These are phyloP conservation scores for Backusella parvicylindrica DNA, from an alignment of 192 early-diverging fungal species.

Conservation along the genomic window DNA sequence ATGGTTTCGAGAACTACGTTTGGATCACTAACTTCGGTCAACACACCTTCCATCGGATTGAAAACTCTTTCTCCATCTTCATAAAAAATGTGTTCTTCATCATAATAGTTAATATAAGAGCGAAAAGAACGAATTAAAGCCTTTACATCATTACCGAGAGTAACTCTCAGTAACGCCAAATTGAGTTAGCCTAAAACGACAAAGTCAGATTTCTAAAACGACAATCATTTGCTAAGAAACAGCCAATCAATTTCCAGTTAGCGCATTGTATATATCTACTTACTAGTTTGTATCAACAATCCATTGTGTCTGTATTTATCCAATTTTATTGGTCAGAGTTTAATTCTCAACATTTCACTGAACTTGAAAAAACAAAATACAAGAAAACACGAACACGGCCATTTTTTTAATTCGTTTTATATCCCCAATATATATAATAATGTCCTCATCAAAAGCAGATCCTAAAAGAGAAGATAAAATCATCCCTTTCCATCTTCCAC, in stretches of 20 bases:
- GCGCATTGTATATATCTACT: too few relatives aligned
- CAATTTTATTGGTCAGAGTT: too few relatives aligned
- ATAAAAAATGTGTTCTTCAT: slow-evolving; percentile 12
- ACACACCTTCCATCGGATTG: slow-evolving; percentile 2
- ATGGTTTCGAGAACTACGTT: slow-evolving; percentile 1
- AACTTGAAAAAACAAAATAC: too few relatives aligned
- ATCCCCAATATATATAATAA: not conserved
- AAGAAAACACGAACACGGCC: too few relatives aligned
- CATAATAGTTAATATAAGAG: slow-evolving; percentile 5
- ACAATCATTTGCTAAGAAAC: slow-evolving; percentile 5
- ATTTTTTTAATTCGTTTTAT: too few relatives aligned
- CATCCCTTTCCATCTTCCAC: slow-evolving; percentile 28
- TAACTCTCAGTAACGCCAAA: not conserved
- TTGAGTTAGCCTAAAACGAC: not conserved
- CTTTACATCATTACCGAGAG: not conserved
- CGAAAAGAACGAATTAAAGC: not conserved
- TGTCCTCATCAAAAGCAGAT: slow-evolving; percentile 31
- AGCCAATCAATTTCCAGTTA: not conserved
- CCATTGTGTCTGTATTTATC: too few relatives aligned
- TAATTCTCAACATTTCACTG: too few relatives aligned
- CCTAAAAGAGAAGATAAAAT: slow-evolving; percentile 28
- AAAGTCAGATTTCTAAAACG: not conserved
- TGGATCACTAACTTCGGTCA: slow-evolving; percentile 6
- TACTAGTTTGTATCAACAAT: too few relatives aligned
- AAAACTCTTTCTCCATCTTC: slow-evolving; percentile 12